A percentile compares a stretch with the other conserved stretches of the same genome.
phyloP scores from a whole-genome alignment of 73 alveolate species.

The Stentor roeselii region DNA sequence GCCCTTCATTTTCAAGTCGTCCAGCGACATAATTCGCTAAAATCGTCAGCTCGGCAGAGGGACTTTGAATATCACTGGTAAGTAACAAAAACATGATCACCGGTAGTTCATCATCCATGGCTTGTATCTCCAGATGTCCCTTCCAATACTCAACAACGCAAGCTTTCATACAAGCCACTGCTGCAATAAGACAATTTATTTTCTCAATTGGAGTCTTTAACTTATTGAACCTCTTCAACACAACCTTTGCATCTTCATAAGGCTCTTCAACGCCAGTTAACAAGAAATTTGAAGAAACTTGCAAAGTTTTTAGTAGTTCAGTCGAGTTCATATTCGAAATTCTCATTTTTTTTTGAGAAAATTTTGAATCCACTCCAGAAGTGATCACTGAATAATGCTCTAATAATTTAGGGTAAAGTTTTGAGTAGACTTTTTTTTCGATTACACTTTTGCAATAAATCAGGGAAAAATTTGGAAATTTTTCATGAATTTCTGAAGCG shows the following conservation, averaged over 20 bases:
- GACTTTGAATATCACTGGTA: not conserved
- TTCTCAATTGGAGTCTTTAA: not conserved
- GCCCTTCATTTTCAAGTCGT: not conserved
- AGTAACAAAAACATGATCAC: not conserved
- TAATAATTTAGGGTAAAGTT: slow-evolving; percentile 48
- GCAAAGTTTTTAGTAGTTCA: not conserved
- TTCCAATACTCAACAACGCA: slow-evolving; percentile 28
- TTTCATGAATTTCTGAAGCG: not conserved
- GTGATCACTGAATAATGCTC: slow-evolving; percentile 48
- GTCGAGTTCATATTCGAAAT: not conserved
- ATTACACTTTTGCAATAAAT: slow-evolving; percentile 55
- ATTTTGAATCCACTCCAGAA: slow-evolving; percentile 41
- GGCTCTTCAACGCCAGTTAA: not conserved
- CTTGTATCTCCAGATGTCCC: not conserved
- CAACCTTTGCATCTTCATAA: slow-evolving; percentile 14
- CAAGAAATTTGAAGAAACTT: not conserved
- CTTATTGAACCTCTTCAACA: not conserved
- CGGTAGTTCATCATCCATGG: slow-evolving; percentile 28
- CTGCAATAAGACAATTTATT: not conserved
- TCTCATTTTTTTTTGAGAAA: slow-evolving; percentile 34
- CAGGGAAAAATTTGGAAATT: slow-evolving; percentile 21
- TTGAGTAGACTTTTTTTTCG: slow-evolving; percentile 57
- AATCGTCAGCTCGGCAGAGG: slow-evolving; percentile 2
- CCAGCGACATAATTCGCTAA: not conserved
- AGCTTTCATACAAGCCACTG: slow-evolving; percentile 17